Percentiles rank a stretch among this genome's conserved stretches.
Conservation (phyloP, 2,329 filamentous ascomycete genomes). For the Dothiorella sarmentorum region DNA sequence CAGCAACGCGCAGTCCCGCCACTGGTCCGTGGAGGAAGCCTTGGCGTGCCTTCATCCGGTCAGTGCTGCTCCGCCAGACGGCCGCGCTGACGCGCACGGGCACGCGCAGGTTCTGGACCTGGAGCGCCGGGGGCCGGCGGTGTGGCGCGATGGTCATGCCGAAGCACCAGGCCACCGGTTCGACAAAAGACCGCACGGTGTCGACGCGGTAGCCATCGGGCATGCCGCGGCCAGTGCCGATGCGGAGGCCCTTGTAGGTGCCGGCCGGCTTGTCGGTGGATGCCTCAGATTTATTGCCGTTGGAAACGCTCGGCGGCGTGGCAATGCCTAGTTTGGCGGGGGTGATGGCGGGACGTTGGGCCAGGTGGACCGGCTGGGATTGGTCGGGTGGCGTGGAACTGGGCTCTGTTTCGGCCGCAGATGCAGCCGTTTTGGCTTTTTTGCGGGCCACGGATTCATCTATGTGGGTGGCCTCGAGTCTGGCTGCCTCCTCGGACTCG, state of each 20-base stretch:
- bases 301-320: conserved; percentile 29
- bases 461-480: conserved; percentile 8
- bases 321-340: conserved; percentile 21
- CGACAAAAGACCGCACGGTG: conserved; percentile 54
- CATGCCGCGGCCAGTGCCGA: conserved; percentile 56
- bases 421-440: conserved; percentile 35
- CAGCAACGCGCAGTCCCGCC: conserved; percentile 53
- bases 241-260: conserved; percentile 57
- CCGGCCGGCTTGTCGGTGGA: conserved; percentile 25
- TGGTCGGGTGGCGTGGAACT: conserved; percentile 1
- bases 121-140: conserved; percentile 46
- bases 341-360: neutral
- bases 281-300: conserved; percentile 22
- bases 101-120: conserved; percentile 50
- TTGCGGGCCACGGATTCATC: conserved; percentile 30
- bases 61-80: conserved; percentile 52
- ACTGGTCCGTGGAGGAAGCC: conserved; percentile 59
- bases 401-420: conserved; percentile 14
- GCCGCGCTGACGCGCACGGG: conserved; percentile 55
- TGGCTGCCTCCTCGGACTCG: neutral
- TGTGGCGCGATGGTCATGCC: conserved; percentile 50
- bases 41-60: conserved; percentile 50
- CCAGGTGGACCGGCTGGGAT: conserved; percentile 12
- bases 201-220: conserved; percentile 57
- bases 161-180: conserved; percentile 58